phyloP scores from a whole-genome alignment of 768 basidiomycete genomes.

The Pleurotus citrinopileatus region DNA sequence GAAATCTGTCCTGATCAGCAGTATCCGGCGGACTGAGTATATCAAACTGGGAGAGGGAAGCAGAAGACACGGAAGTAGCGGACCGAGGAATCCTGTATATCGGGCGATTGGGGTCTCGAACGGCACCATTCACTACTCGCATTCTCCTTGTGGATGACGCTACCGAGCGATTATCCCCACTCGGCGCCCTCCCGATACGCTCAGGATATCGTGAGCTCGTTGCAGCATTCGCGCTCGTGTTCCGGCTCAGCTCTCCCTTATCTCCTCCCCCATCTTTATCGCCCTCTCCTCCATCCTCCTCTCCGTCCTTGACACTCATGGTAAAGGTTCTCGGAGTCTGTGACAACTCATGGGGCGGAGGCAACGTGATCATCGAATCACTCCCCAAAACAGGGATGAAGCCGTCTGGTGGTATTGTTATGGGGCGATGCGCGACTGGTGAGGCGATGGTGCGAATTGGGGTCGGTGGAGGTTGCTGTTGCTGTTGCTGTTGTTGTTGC shows the following conservation, averaged over 20 bases:
- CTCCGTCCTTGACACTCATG: background rate
- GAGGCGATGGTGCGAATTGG: slow-evolving; percentile 32
- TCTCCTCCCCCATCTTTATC: background rate
- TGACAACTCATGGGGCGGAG: slow-evolving; percentile 58
- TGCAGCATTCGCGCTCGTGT: too few species aligned
- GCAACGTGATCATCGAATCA: slow-evolving; percentile 54
- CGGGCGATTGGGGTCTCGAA: background rate
- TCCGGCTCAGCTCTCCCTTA: too few species aligned
- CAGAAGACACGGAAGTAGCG: background rate
- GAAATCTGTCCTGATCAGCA: slow-evolving; percentile 3
- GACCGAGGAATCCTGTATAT: background rate
- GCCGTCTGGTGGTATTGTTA: slow-evolving; percentile 54
- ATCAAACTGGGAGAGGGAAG: slow-evolving; percentile 6
- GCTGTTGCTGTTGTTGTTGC: too few species aligned
- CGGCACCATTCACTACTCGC: background rate
- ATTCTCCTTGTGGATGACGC: background rate
- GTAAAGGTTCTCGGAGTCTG: slow-evolving; percentile 26
- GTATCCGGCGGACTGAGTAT: slow-evolving; percentile 3
- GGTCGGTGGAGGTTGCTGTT: slow-evolving; percentile 27
- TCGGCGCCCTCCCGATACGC: too few species aligned
- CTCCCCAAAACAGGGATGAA: slow-evolving; percentile 56
- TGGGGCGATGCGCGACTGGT: slow-evolving; percentile 35
- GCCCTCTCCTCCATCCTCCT: background rate
- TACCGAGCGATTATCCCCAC: background rate
- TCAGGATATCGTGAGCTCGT: too few species aligned